phyloP scores from a whole-genome alignment of 1,139 yeast species.

The Scheffersomyces stambukii region DNA sequence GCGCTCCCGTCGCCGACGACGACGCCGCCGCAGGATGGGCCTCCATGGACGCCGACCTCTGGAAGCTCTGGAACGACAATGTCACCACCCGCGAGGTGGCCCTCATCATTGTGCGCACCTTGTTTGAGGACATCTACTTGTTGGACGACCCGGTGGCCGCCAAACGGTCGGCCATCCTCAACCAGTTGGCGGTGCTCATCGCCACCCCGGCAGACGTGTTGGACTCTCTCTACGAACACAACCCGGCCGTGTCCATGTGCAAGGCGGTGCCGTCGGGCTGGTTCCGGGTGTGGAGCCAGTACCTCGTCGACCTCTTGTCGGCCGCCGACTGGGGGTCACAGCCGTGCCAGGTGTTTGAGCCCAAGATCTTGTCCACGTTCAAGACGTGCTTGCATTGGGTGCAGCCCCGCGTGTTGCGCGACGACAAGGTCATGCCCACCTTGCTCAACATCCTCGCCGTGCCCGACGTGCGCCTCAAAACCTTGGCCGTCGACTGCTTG shows the following conservation, averaged over 20 bases:
- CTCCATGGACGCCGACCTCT: conserved; percentile 76
- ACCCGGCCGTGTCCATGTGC: conserved; percentile 56
- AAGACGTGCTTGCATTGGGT: conserved; percentile 93
- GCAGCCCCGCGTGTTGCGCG: conserved; percentile 66
- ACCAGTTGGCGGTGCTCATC: conserved; percentile 79
- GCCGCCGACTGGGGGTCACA: conserved; percentile 28
- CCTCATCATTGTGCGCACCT: conserved; percentile 71
- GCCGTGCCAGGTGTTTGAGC: conserved; percentile 45
- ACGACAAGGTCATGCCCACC: conserved; percentile 64
- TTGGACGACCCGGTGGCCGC: conserved; percentile 90
- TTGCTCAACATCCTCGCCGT: conserved; percentile 57
- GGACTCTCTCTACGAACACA: conserved; percentile 65
- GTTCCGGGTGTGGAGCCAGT: conserved; percentile 73
- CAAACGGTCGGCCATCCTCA: conserved; percentile 70
- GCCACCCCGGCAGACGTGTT: conserved; percentile 70
- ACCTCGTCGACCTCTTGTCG: conserved; percentile 51
- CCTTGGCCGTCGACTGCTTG: conserved; percentile 84
- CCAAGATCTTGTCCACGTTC: conserved; percentile 73
- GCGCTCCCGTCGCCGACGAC: conserved; percentile 18
- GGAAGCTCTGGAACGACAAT: conserved; percentile 68
- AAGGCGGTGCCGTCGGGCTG: conserved; percentile 76
- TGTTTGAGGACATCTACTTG: conserved; percentile 91
- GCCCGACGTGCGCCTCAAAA: conserved; percentile 64
- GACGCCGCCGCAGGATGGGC: conserved; percentile 75
- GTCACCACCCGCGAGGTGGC: conserved; percentile 69